Conservation (phyloP, 352 stramenopile genomes). For the Globisporangium paroecandrum region DNA sequence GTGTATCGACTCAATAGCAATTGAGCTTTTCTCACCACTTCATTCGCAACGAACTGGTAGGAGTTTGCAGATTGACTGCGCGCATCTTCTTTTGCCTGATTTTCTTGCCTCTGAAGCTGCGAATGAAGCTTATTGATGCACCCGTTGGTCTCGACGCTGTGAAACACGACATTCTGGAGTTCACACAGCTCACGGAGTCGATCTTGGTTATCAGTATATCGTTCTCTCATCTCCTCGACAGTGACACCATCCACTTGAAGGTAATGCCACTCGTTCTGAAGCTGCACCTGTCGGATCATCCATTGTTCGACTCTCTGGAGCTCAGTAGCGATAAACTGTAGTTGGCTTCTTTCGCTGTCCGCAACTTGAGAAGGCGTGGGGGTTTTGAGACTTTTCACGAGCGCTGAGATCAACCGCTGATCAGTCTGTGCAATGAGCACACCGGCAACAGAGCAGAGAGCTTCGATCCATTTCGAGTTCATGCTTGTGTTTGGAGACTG, state of each 20-base stretch:
- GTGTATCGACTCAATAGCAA: constrained; percentile 30
- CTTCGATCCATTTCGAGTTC: constrained; percentile 16
- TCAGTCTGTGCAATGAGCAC: constrained; percentile 16
- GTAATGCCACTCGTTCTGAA: constrained; percentile 63
- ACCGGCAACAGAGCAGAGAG: constrained; percentile 10
- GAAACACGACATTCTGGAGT: constrained; percentile 38
- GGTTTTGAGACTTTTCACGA: constrained; percentile 4
- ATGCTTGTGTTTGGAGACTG: constrained; percentile 17
- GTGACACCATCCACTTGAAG: constrained; percentile 37
- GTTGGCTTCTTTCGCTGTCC: constrained; percentile 11
- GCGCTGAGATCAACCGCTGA: background rate
- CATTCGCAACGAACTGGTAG: constrained; percentile 31
- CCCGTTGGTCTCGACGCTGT: constrained; percentile 30
- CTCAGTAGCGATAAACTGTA: constrained; percentile 32
- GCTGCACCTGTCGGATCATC: constrained; percentile 62
- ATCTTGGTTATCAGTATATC: constrained; percentile 45
- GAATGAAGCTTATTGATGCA: constrained; percentile 39
- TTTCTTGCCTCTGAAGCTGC: constrained; percentile 23
- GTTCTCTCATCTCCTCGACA: constrained; percentile 48
- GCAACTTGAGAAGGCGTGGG: background rate
- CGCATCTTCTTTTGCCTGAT: background rate
- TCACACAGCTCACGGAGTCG: constrained; percentile 48
- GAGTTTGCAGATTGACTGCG: constrained; percentile 15
- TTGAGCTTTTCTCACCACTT: constrained; percentile 26
- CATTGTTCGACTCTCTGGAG: constrained; percentile 50